These are phyloP conservation scores for Leishmania tropica DNA, from an alignment of 208 protist genomes.

Conservation along the genomic window DNA sequence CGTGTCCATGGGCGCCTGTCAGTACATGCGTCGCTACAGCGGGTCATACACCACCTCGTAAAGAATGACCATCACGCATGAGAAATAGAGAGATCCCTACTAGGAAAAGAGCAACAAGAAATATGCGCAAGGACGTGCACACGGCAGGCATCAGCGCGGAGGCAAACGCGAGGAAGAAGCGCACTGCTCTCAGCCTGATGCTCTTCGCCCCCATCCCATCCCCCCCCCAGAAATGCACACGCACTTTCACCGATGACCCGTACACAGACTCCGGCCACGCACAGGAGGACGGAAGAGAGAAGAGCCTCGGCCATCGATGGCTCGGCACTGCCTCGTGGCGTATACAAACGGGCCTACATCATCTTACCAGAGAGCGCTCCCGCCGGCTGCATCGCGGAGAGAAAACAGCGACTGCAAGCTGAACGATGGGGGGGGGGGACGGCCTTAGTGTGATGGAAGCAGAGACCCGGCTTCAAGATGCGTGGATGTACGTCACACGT, in stretches of 20 bases:
- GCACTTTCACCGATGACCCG: neutral
- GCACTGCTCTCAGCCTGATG: neutral
- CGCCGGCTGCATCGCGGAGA: neutral
- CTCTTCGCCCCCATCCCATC: too few species aligned
- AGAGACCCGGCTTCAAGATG: neutral
- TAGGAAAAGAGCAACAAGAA: neutral
- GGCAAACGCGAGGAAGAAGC: neutral
- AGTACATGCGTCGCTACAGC: neutral
- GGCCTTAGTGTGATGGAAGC: neutral
- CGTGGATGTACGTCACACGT: neutral
- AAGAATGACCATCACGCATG: neutral
- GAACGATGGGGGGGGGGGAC: neutral
- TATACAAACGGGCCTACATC: neutral
- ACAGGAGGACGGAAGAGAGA: neutral
- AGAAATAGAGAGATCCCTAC: neutral
- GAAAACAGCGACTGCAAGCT: neutral
- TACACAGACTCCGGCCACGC: neutral
- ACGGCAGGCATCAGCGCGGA: neutral
- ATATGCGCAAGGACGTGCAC: neutral
- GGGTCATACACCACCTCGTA: neutral
- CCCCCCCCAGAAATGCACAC: neutral
- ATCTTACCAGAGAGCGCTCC: neutral
- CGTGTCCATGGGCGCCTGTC: neutral
- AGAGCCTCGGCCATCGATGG: neutral
- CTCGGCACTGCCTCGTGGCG: neutral